Evolutionary conservation across 2,329 filamentous ascomycete species (phyloP).

Genomic region (Reticulascus tulasneorum): DNA sequence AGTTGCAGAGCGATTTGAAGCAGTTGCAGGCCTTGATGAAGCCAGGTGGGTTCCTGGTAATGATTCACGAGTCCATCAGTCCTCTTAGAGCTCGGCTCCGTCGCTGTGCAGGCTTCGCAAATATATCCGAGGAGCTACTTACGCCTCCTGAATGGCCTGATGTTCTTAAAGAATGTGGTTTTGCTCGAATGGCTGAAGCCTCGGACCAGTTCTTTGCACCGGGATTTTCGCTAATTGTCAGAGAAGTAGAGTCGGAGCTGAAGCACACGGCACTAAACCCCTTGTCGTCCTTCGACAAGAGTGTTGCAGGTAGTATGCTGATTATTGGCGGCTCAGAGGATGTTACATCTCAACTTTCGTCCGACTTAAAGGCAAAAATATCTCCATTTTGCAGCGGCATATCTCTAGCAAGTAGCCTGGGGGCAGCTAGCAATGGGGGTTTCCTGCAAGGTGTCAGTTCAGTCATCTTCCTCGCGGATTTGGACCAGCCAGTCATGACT

Average conservation of each 20-base stretch:
- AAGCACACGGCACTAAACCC: slow-evolving; percentile 17
- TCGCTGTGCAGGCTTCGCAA: slow-evolving; percentile 4
- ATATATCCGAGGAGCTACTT: neutral
- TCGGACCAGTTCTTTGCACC: slow-evolving; percentile 26
- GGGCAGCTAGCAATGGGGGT: no score
- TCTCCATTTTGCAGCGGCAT: slow-evolving; percentile 15
- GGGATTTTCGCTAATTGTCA: slow-evolving; percentile 32
- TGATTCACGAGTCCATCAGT: slow-evolving; percentile 19
- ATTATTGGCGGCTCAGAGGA: slow-evolving; percentile 24
- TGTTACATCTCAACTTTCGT: slow-evolving; percentile 15
- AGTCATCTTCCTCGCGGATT: slow-evolving; percentile 10
- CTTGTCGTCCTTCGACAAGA: slow-evolving; percentile 1
- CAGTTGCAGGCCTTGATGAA: slow-evolving; percentile 23
- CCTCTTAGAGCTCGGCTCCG: slow-evolving; percentile 17
- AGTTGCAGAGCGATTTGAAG: slow-evolving; percentile 18
- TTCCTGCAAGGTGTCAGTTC: slow-evolving; percentile 12
- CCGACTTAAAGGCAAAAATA: slow-evolving; percentile 18
- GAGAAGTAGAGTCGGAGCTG: slow-evolving; percentile 25
- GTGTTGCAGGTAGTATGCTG: slow-evolving; percentile 22
- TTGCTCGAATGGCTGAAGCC: slow-evolving; percentile 23
- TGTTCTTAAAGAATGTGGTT: slow-evolving; percentile 27
- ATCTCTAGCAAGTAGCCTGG: slow-evolving; percentile 18
- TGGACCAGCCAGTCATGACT: slow-evolving; percentile 21
- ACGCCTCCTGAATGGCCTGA: slow-evolving; percentile 30
- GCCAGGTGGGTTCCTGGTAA: slow-evolving; percentile 25